Evolutionary conservation across 805 yeast genomes (phyloP).

Genomic region (Starmerella tilneyi): DNA sequence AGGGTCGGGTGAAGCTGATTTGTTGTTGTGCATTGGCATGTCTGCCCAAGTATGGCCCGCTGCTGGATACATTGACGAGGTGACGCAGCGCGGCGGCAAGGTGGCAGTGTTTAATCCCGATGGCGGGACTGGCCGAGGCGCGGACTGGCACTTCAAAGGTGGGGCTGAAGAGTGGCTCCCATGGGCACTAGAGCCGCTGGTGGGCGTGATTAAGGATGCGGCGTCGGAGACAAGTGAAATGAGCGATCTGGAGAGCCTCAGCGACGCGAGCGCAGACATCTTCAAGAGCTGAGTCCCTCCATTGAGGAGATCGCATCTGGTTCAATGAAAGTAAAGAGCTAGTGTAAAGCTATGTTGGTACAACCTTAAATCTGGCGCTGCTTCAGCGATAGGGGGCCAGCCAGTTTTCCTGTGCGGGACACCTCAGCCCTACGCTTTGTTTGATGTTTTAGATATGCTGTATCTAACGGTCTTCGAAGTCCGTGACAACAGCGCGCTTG

Average conservation of each 20-base stretch:
- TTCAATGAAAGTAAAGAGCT: no score
- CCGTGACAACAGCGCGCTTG: conserved; percentile 37
- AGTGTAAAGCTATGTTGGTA: no score
- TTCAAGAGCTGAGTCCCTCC: background rate
- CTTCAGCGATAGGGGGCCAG: no score
- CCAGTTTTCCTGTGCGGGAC: no score
- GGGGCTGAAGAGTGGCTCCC: conserved; percentile 71
- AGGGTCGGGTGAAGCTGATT: conserved; percentile 47
- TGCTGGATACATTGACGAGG: conserved; percentile 77
- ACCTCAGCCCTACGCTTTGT: no score
- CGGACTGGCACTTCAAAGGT: conserved; percentile 65
- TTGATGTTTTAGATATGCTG: background rate
- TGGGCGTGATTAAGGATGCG: conserved; percentile 2
- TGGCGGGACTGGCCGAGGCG: conserved; percentile 27
- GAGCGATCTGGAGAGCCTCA: conserved; percentile 12
- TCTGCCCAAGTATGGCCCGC: conserved; percentile 87
- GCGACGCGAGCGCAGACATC: conserved; percentile 6
- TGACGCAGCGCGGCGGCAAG: conserved; percentile 60
- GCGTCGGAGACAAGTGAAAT: conserved; percentile 1
- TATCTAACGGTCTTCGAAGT: conserved; percentile 7
- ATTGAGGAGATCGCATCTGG: background rate
- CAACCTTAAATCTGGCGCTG: no score
- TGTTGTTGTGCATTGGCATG: conserved; percentile 76
- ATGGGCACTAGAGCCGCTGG: conserved; percentile 44
- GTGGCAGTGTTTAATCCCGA: conserved; percentile 70